Evolutionary conservation across 2,329 filamentous ascomycete genomes (phyloP), one percentile per base, ranked within the genome.

Genomic region (Calonectria fujianensis): DNA sequence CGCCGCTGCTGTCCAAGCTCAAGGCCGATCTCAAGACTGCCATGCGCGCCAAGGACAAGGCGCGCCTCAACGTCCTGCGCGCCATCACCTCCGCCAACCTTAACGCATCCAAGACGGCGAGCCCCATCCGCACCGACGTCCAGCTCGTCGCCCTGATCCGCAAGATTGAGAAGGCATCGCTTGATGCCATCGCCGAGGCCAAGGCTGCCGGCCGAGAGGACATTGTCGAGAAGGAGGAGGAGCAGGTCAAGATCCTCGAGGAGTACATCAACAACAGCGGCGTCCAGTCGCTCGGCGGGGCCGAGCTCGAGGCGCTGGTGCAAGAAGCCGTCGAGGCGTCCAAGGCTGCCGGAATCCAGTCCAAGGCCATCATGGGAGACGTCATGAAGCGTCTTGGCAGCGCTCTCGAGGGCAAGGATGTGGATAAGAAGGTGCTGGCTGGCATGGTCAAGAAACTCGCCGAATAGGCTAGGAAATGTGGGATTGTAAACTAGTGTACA

Each of bases 31-130:
- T 94, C 75, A 94, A 94, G 85, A 84, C 87, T 13, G 92, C 92
- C 64, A 93, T 94, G 92, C 89, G 89, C 73, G 88, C 88, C 79
- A 94, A 93, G 84, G 92, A 94, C 82, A 85, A 88, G 32, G 87
- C 91, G 32, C 91, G 93, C 3, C 90, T 96, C 32, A 86, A 90
- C 50, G 94, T 95, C 48, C 89, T 96, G 64, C 93, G 94, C 78
- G 84, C 89, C 51, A 86, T 96, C 75, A 89, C 96, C 77, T 89
- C 93, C 39, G 90, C 93, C 76, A 92, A 94, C 75, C 92, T 93
- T 79, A 96, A 96, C 84, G 92, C 93, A 41, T 93, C 92, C 83
- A 96, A 96, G 85, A 95, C 94, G 18, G 82, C 89, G 50, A 88
- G 86, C 50, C 94, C 94, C n/a, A 91, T 96, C 81, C 88, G 87